Evolutionary conservation across 441 rosid species (phyloP).

Genomic region (Capsella rubella): DNA sequence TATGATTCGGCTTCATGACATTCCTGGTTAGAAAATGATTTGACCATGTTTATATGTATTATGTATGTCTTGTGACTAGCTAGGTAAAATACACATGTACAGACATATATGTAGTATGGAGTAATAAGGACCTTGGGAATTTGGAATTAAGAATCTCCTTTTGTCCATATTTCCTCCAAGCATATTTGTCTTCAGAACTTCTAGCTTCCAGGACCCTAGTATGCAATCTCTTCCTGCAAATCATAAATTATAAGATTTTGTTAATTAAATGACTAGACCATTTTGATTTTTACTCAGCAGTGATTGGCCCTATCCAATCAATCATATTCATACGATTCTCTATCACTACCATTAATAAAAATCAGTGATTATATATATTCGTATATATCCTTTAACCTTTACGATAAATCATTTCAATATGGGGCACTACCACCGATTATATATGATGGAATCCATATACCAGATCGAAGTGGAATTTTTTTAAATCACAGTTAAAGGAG

Average conservation of each 20-base stretch:
- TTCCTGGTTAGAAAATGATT: not conserved
- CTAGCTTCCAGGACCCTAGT: conserved; percentile 49
- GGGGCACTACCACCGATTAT: conserved; percentile 21
- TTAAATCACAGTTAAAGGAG: conserved; percentile 1
- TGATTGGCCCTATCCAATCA: conserved; percentile 27
- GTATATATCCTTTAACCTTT: conserved; percentile 8
- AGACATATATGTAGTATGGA: conserved; percentile 28
- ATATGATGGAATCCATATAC: conserved; percentile 20
- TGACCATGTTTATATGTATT: conserved; percentile 4
- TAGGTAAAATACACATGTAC: not conserved
- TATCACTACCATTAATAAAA: not conserved
- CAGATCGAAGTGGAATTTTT: not conserved
- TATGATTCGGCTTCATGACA: not conserved
- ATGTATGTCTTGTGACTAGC: not conserved
- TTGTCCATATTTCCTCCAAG: conserved; percentile 96
- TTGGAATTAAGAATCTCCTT: conserved; percentile 71
- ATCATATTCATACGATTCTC: conserved; percentile 23
- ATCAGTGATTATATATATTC: not conserved
- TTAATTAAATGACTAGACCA: not conserved
- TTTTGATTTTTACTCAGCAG: not conserved
- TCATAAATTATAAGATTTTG: not conserved
- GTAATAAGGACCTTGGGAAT: conserved; percentile 61
- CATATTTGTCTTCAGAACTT: conserved; percentile 55
- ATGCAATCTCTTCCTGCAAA: conserved; percentile 57
- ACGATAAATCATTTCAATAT: conserved; percentile 29